Conservation (phyloP, 202 grass and related monocot species). For the Panicum hallii region DNA sequence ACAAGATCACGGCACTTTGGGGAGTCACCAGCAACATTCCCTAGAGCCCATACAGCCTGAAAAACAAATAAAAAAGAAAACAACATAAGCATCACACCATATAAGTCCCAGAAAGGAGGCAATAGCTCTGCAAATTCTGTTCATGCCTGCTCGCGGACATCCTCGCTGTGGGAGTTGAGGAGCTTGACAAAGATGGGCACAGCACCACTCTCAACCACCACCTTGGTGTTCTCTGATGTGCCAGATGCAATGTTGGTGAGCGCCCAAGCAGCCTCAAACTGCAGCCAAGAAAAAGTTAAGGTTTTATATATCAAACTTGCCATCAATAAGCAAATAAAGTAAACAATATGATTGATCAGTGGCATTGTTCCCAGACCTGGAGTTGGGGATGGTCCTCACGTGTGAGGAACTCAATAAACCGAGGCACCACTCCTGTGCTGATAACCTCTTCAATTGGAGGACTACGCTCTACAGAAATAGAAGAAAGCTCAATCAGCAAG, state of each 20-base stretch:
- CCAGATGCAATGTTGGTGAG: slow-evolving; percentile 97
- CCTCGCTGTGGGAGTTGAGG: slow-evolving; percentile 79
- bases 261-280: slow-evolving; percentile 99
- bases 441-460: slow-evolving; percentile 97
- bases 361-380: slow-evolving; percentile 52
- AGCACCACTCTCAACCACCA: slow-evolving; percentile 88
- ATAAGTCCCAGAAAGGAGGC: not conserved
- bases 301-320: not conserved
- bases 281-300: slow-evolving; percentile 2
- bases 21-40: slow-evolving; percentile 99
- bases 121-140: not conserved
- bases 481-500: slow-evolving; percentile 21
- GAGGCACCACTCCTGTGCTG: slow-evolving; percentile 80
- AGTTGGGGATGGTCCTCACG: slow-evolving; percentile 93
- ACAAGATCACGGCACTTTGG: slow-evolving; percentile 90
- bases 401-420: slow-evolving; percentile 83
- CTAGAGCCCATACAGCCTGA: slow-evolving; percentile 98
- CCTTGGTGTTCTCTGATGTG: slow-evolving; percentile 91
- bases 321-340: not conserved
- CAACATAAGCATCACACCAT: slow-evolving; percentile 1
- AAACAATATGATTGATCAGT: not conserved
- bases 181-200: slow-evolving; percentile 95
- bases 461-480: slow-evolving; percentile 65
- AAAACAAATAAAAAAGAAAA: slow-evolving; percentile 13
- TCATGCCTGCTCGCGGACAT: slow-evolving; percentile 89